Percentiles rank a stretch among this genome's conserved stretches.
Conservation (phyloP, 1,284 basidiomycete species). For the Marasmius tenuissimus region DNA sequence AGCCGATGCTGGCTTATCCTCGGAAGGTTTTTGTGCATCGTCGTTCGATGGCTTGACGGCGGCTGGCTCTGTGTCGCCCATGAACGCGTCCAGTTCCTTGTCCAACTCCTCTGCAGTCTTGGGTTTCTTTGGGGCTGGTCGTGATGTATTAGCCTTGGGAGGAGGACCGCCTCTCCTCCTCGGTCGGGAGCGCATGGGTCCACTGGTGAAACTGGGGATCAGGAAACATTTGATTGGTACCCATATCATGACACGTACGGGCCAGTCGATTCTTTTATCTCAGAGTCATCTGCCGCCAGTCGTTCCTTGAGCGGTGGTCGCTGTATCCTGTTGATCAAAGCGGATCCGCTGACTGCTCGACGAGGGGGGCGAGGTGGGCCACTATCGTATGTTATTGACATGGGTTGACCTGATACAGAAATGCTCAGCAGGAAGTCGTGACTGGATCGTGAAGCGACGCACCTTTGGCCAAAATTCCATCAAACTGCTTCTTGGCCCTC, state of each 20-base stretch:
- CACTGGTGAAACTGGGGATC: slow-evolving; percentile 13
- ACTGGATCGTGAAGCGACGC: slow-evolving; percentile 9
- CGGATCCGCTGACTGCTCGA: slow-evolving; percentile 46
- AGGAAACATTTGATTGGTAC: background rate
- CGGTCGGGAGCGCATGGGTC: slow-evolving; percentile 39
- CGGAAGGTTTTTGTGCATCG: slow-evolving; percentile 7
- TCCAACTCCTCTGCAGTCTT: slow-evolving; percentile 86
- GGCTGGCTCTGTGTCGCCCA: slow-evolving; percentile 60
- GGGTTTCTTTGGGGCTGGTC: slow-evolving; percentile 45
- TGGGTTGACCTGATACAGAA: slow-evolving; percentile 67
- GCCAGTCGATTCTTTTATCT: slow-evolving; percentile 21
- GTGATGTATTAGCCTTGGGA: slow-evolving; percentile 12
- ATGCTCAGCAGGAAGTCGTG: background rate
- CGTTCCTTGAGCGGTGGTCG: slow-evolving; percentile 63
- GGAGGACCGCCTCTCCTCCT: background rate
- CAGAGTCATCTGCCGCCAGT: slow-evolving; percentile 45
- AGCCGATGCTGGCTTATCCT: background rate
- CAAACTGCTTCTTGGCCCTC: slow-evolving; percentile 82
- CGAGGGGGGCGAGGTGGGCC: slow-evolving; percentile 39
- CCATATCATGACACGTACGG: slow-evolving; percentile 28
- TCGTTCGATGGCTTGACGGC: slow-evolving; percentile 23
- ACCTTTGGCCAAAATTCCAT: slow-evolving; percentile 93
- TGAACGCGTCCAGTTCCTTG: slow-evolving; percentile 89
- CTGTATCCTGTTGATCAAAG: slow-evolving; percentile 65
- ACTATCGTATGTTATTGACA: slow-evolving; percentile 72